Evolutionary conservation across 805 yeast genomes (phyloP).

Genomic region (Candida coquimbonensis): DNA sequence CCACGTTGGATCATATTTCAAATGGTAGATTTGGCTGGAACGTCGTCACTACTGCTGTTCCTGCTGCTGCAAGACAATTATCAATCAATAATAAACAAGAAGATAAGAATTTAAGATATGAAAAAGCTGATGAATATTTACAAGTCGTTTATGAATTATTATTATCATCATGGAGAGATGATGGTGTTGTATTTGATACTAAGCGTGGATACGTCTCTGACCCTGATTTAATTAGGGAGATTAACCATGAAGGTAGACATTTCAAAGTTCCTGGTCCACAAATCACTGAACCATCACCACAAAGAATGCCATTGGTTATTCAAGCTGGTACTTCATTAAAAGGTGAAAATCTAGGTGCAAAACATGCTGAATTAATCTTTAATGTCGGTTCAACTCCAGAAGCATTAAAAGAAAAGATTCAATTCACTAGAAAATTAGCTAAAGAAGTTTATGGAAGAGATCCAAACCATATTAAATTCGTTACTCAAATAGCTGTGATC

Average conservation of each 20-base stretch:
- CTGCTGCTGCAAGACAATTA: constrained; percentile 34
- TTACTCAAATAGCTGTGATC: constrained; percentile 11
- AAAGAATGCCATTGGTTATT: constrained; percentile 31
- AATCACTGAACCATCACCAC: constrained; percentile 33
- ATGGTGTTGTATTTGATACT: constrained; percentile 16
- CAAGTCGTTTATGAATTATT: constrained; percentile 33
- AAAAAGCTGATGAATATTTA: constrained; percentile 33
- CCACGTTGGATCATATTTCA: constrained; percentile 23
- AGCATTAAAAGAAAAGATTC: constrained; percentile 14
- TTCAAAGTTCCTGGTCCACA: constrained; percentile 29
- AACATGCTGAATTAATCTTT: constrained; percentile 33
- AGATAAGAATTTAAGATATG: constrained; percentile 35
- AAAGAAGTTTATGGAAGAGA: constrained; percentile 21
- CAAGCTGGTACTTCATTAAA: constrained; percentile 33
- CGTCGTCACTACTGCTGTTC: constrained; percentile 35
- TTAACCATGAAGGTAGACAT: constrained; percentile 20
- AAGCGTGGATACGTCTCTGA: constrained; percentile 25
- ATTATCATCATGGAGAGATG: constrained; percentile 36
- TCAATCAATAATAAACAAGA: constrained; percentile 28
- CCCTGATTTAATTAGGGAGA: constrained; percentile 29
- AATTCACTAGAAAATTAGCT: constrained; percentile 26
- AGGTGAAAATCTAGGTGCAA: constrained; percentile 32
- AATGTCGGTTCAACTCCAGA: constrained; percentile 28
- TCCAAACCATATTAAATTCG: constrained; percentile 12
- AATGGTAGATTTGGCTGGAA: constrained; percentile 42